Conservation (phyloP, 306 rosid species). For the Cucurbita ficifolia region DNA sequence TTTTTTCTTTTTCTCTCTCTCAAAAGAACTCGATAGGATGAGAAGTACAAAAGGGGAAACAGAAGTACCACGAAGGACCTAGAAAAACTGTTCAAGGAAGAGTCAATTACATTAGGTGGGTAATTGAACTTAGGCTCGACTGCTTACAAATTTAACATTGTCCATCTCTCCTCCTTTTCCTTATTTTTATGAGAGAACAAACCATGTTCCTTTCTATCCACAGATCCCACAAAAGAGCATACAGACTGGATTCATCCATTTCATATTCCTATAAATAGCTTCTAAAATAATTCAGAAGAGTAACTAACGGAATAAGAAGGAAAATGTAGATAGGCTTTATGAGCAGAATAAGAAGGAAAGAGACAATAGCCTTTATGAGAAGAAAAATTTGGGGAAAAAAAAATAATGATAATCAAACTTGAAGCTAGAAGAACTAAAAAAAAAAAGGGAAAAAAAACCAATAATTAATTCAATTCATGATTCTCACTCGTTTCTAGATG, state of each 20-base stretch:
- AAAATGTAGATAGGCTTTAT: not conserved
- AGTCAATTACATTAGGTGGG: not conserved
- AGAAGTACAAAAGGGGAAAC: not conserved
- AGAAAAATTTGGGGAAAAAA: not conserved
- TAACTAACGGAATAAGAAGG: not conserved
- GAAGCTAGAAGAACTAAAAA: not conserved
- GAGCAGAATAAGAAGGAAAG: not conserved
- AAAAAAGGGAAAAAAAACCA: not conserved
- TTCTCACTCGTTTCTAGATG: constrained; percentile 86
- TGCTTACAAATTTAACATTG: not conserved
- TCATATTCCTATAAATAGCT: not conserved
- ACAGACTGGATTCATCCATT: not conserved
- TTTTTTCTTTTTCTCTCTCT: not conserved
- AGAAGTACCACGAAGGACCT: not conserved
- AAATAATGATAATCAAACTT: not conserved
- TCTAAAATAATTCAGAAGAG: not conserved
- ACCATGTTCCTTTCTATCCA: not conserved
- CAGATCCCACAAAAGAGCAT: not conserved
- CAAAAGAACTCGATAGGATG: not conserved
- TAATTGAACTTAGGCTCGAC: not conserved
- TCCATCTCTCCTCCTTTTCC: not conserved
- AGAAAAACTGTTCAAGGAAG: not conserved
- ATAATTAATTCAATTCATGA: constrained; percentile 7
- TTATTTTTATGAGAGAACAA: not conserved
- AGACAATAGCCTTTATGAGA: not conserved